These are phyloP conservation scores for Cornus controversa DNA, from an alignment of 148 eudicot genomes.

Conservation along the genomic window DNA sequence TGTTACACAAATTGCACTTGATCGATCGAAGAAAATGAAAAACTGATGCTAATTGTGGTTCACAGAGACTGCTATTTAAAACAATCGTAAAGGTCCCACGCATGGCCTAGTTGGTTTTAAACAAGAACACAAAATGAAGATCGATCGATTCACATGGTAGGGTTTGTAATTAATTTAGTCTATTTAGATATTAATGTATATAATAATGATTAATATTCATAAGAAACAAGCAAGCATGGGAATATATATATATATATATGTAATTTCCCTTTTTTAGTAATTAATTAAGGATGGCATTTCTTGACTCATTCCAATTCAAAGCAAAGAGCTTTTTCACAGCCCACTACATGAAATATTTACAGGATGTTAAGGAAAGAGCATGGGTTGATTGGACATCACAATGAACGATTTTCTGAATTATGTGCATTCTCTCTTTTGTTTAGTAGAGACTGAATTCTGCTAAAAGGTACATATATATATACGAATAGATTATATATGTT, in stretches of 20 bases:
- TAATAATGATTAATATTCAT: too few species aligned
- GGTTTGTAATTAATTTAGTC: neutral
- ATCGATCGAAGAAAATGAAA: conserved; percentile 27
- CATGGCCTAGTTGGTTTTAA: neutral
- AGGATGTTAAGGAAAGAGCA: neutral
- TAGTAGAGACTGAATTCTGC: neutral
- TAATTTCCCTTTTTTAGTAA: conserved; percentile 34
- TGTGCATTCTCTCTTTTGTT: conserved; percentile 10
- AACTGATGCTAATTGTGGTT: neutral
- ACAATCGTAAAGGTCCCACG: conserved; percentile 13
- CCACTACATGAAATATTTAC: too few species aligned
- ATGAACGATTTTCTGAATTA: neutral
- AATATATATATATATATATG: conserved; percentile 10
- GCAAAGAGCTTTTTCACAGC: neutral
- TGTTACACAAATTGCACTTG: too few species aligned
- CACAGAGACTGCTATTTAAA: conserved; percentile 28
- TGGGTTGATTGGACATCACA: conserved; percentile 21
- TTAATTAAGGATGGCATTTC: conserved; percentile 1
- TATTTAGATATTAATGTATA: too few species aligned
- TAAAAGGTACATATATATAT: neutral
- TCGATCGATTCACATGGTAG: conserved; percentile 10
- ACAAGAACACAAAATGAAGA: conserved; percentile 6
- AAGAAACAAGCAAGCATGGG: conserved; percentile 4
- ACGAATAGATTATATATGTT: neutral
- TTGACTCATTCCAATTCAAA: conserved; percentile 21